A percentile compares a stretch with the other conserved stretches of the same genome.
phyloP scores from a whole-genome alignment of 192 early-diverging fungal species.

The Coemansia javaensis region DNA sequence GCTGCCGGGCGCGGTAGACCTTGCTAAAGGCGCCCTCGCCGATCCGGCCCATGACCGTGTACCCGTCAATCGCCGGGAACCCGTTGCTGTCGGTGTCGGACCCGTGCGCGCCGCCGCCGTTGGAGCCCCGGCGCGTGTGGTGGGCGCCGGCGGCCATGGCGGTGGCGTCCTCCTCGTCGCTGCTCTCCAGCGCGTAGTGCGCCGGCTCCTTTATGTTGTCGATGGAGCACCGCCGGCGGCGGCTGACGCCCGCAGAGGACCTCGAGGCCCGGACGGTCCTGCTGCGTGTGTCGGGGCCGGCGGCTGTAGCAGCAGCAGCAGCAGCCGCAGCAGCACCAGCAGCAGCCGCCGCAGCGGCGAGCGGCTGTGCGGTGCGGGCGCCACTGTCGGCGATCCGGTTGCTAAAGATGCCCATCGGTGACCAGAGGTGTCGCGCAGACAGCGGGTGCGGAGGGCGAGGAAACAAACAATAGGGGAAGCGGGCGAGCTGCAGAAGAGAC shows the following conservation, averaged over 20 bases:
- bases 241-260: background rate
- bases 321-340: too few species aligned
- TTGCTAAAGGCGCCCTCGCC: slow-evolving; percentile 72
- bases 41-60: slow-evolving; percentile 35
- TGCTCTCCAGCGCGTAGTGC: slow-evolving; percentile 21
- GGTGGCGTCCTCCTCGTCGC: slow-evolving; percentile 19
- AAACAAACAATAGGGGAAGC: too few species aligned
- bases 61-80: slow-evolving; percentile 44
- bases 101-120: slow-evolving; percentile 20
- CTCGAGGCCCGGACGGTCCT: slow-evolving; percentile 14
- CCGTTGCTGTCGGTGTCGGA: slow-evolving; percentile 28
- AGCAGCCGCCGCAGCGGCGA: too few species aligned
- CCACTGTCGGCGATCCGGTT: slow-evolving; percentile 7
- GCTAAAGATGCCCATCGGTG: slow-evolving; percentile 26
- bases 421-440: too few species aligned
- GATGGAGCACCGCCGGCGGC: slow-evolving; percentile 43
- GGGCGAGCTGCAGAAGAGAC: too few species aligned
- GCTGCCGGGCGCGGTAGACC: slow-evolving; percentile 66
- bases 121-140: slow-evolving; percentile 33
- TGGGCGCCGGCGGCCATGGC: background rate
- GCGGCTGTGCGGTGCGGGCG: too few species aligned
- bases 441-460: too few species aligned
- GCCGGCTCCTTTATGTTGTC: slow-evolving; percentile 26
- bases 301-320: background rate
- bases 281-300: slow-evolving; percentile 6